Evolutionary conservation across 176 grass and related monocot genomes (phyloP).

Genomic region (Zea mays): DNA sequence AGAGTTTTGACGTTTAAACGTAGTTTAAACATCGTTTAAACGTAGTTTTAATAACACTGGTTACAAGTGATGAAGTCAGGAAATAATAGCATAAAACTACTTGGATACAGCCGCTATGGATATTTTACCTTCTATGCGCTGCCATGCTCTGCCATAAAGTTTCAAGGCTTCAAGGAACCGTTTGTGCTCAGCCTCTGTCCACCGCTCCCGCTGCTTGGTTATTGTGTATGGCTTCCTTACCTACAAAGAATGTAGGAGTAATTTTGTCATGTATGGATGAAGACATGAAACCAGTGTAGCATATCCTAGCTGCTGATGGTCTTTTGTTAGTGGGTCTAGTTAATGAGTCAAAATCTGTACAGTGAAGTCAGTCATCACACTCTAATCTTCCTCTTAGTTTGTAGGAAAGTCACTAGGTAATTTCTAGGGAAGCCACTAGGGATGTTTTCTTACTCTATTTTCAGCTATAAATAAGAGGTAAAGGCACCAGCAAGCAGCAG

Average conservation of each 20-base stretch:
- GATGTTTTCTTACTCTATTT: no score
- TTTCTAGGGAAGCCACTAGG: not conserved
- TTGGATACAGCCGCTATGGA: conserved; percentile 20
- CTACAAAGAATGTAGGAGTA: conserved; percentile 34
- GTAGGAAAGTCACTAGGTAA: not conserved
- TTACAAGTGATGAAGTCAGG: conserved; percentile 16
- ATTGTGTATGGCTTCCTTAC: conserved; percentile 94
- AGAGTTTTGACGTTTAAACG: no score
- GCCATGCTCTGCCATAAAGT: conserved; percentile 94
- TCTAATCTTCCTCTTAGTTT: not conserved
- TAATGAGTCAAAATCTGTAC: no score
- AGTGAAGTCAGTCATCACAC: not conserved
- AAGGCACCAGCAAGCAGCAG: no score
- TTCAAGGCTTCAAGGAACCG: conserved; percentile 91
- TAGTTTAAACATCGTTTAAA: no score
- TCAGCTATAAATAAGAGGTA: no score
- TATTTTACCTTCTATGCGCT: conserved; percentile 92
- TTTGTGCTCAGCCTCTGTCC: conserved; percentile 96
- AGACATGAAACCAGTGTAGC: no score
- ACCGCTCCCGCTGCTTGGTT: conserved; percentile 90
- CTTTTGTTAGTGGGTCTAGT: no score
- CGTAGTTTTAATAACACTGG: no score
- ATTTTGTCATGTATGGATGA: no score
- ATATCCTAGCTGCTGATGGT: not conserved
- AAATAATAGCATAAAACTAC: conserved; percentile 15